Percentiles rank a stretch among this genome's conserved stretches.
Evolutionary conservation across 2,329 filamentous ascomycete species (phyloP).

Genomic region (Tolypocladium inflatum): DNA sequence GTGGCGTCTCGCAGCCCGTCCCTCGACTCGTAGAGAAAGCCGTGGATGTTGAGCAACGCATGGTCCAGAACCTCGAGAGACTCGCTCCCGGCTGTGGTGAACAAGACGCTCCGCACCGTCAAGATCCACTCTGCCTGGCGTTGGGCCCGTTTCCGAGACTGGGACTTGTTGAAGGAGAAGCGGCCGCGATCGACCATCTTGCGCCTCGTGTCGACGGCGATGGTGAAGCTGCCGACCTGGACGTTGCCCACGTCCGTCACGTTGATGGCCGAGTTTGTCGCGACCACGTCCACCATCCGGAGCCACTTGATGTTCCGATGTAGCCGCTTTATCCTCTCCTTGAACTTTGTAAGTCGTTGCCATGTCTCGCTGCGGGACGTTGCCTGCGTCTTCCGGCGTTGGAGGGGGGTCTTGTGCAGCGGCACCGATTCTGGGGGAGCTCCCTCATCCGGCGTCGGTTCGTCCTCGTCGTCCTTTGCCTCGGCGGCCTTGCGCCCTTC

Average conservation of each 20-base stretch:
- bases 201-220: conserved; percentile 82
- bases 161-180: conserved; percentile 72
- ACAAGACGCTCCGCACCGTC: conserved; percentile 74
- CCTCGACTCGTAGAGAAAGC: conserved; percentile 73
- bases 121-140: conserved; percentile 88
- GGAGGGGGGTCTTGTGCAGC: conserved; percentile 6
- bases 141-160: conserved; percentile 42
- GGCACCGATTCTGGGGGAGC: neutral
- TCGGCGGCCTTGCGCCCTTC: conserved; percentile 34
- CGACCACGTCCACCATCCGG: conserved; percentile 79
- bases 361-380: conserved; percentile 61
- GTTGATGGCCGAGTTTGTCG: conserved; percentile 67
- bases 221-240: conserved; percentile 73
- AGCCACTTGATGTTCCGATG: conserved; percentile 86
- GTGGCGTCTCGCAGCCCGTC: conserved; percentile 86
- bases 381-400: conserved; percentile 11
- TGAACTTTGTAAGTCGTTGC: conserved; percentile 67
- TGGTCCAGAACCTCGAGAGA: conserved; percentile 84
- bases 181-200: conserved; percentile 88
- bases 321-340: conserved; percentile 77
- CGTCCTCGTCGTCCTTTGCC: conserved; percentile 15
- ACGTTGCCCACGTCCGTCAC: conserved; percentile 75
- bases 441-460: neutral
- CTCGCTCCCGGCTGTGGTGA: conserved; percentile 76
- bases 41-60: conserved; percentile 81